phyloP scores from a whole-genome alignment of 2,329 filamentous ascomycete genomes.

The Metarhizium guizhouense region DNA sequence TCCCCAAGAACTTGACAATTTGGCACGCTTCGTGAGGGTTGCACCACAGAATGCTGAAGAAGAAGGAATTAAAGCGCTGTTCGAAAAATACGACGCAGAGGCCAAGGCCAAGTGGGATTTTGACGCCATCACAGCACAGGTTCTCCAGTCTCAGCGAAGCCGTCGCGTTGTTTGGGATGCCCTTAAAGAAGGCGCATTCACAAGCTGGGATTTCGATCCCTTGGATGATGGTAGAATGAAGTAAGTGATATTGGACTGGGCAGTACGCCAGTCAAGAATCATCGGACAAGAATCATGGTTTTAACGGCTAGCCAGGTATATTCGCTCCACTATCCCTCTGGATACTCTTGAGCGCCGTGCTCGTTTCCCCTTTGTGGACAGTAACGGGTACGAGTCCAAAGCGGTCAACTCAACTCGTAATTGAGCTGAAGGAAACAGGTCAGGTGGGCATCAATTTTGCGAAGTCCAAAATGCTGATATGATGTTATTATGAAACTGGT shows the following conservation, averaged over 20 bases:
- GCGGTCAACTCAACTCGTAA: constrained; percentile 27
- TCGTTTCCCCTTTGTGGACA: constrained; percentile 59
- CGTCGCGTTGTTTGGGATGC: constrained; percentile 73
- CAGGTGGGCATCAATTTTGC: neutral
- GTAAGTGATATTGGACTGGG: constrained; percentile 28
- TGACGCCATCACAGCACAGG: constrained; percentile 62
- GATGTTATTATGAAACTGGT: neutral
- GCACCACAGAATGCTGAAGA: constrained; percentile 32
- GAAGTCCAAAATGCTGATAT: neutral
- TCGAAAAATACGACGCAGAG: constrained; percentile 64
- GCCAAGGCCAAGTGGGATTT: constrained; percentile 74
- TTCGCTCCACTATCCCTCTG: constrained; percentile 72
- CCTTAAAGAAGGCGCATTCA: constrained; percentile 65
- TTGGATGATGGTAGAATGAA: constrained; percentile 58
- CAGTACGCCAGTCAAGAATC: neutral
- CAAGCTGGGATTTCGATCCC: constrained; percentile 81
- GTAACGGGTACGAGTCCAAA: constrained; percentile 38
- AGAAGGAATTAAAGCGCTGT: constrained; percentile 36
- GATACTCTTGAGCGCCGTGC: constrained; percentile 73
- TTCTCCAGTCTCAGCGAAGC: constrained; percentile 69
- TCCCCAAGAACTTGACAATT: constrained; percentile 67
- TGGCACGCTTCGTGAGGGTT: constrained; percentile 41
- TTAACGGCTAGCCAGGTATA: constrained; percentile 52
- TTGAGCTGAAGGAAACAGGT: constrained; percentile 1
- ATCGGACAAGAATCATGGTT: neutral